A percentile compares a stretch with the other conserved stretches of the same genome.
Evolutionary conservation across 1,284 basidiomycete genomes (phyloP).

Genomic region (Cutaneotrichosporon arboriforme): DNA sequence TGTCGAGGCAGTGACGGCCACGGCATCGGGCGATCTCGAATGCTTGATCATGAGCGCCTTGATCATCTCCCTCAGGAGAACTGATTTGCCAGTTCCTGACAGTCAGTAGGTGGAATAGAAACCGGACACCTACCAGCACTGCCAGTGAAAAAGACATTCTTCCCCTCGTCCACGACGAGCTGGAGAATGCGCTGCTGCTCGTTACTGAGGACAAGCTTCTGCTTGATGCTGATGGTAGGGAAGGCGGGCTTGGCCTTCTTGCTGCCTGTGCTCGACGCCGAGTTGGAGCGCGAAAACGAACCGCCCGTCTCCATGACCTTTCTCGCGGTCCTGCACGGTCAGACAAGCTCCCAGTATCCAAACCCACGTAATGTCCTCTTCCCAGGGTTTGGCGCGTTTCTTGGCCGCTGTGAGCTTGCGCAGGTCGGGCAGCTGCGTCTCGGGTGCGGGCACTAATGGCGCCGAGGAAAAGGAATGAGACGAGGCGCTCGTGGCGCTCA

Average conservation of each 20-base stretch:
- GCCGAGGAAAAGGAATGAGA: neutral
- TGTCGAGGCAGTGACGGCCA: constrained; percentile 81
- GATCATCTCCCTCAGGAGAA: constrained; percentile 86
- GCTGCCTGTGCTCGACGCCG: constrained; percentile 5
- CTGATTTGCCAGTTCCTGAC: constrained; percentile 87
- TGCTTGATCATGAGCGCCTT: constrained; percentile 55
- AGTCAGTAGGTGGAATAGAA: neutral
- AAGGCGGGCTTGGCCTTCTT: constrained; percentile 8
- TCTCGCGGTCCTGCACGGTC: constrained; percentile 10
- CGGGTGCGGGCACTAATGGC: neutral
- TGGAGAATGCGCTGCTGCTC: constrained; percentile 78
- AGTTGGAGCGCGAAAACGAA: constrained; percentile 2
- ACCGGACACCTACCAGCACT: constrained; percentile 68
- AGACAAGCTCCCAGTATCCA: neutral
- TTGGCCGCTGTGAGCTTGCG: constrained; percentile 8
- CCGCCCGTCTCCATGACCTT: constrained; percentile 13
- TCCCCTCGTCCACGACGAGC: constrained; percentile 60
- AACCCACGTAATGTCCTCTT: constrained; percentile 31
- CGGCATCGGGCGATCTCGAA: constrained; percentile 52
- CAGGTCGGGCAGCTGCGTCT: constrained; percentile 1
- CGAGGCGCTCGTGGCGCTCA: no score
- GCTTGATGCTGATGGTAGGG: constrained; percentile 38
- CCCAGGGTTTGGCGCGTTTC: constrained; percentile 40
- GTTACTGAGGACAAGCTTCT: constrained; percentile 58
- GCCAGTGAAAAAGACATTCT: constrained; percentile 94